Conservation (phyloP, 2,329 filamentous ascomycete species). For the Xylaria sp. region DNA sequence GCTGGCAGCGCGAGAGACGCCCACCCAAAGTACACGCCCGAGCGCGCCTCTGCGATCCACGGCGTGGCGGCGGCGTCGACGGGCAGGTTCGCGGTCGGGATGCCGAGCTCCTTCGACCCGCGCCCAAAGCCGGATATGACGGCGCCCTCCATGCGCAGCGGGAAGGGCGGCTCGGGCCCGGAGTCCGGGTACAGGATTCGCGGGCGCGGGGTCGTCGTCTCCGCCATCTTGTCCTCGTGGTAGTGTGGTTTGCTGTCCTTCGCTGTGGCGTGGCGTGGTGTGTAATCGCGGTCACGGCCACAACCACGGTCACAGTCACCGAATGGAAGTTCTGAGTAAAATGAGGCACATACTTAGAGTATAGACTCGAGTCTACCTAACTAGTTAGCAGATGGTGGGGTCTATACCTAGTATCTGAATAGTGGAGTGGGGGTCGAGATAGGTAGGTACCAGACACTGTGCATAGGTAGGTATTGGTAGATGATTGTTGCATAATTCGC, state of each 20-base stretch:
- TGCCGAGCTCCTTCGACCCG: conserved; percentile 95
- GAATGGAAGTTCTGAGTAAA: background rate
- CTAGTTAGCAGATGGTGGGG: background rate
- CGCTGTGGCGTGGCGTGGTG: background rate
- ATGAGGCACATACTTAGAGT: background rate
- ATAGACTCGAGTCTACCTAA: no score
- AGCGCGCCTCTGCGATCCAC: conserved; percentile 72
- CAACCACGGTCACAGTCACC: background rate
- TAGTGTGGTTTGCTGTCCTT: background rate
- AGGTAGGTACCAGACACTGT: background rate
- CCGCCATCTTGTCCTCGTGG: conserved; percentile 7
- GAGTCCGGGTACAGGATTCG: conserved; percentile 76
- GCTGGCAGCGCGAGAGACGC: conserved; percentile 74
- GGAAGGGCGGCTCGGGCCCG: conserved; percentile 83
- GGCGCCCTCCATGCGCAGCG: conserved; percentile 82
- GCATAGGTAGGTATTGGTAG: background rate
- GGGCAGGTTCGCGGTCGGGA: conserved; percentile 93
- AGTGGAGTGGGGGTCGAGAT: background rate
- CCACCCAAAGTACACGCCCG: conserved; percentile 95
- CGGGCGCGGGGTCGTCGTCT: conserved; percentile 60
- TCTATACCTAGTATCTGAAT: background rate
- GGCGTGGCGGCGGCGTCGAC: conserved; percentile 71
- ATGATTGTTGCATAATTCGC: background rate
- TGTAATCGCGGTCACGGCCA: background rate
- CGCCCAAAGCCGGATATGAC: conserved; percentile 95